Percentiles rank a stretch among this genome's conserved stretches.
Conservation (phyloP, 495 filamentous ascomycete species). For the Talaromyces trachyspermus region DNA sequence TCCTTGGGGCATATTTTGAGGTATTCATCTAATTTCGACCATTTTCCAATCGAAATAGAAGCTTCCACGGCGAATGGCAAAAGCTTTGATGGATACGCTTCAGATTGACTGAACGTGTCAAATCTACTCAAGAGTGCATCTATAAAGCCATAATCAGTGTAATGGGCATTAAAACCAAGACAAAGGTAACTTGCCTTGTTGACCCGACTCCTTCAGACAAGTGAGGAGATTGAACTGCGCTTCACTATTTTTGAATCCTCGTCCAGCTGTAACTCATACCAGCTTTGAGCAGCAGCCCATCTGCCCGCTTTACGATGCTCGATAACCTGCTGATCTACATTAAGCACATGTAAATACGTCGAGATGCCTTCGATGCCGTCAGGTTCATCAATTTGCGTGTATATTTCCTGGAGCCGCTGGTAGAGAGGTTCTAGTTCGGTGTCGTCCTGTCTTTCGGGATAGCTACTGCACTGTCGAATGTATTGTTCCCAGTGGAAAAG, state of each 20-base stretch:
- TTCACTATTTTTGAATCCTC: slow-evolving; percentile 70
- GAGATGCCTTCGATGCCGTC: slow-evolving; percentile 96
- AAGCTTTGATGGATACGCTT: slow-evolving; percentile 46
- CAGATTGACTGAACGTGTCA: slow-evolving; percentile 60
- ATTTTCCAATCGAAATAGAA: slow-evolving; percentile 79
- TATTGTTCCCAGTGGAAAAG: slow-evolving; percentile 92
- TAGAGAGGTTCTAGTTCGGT: slow-evolving; percentile 53
- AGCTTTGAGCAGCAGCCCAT: slow-evolving; percentile 96
- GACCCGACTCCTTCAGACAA: slow-evolving; percentile 86
- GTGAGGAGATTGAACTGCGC: slow-evolving; percentile 76
- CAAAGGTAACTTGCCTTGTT: slow-evolving; percentile 57
- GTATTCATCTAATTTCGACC: slow-evolving; percentile 67
- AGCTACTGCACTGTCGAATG: slow-evolving; percentile 53
- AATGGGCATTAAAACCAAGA: slow-evolving; percentile 13
- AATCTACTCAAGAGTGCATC: slow-evolving; percentile 80
- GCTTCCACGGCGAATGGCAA: slow-evolving; percentile 82
- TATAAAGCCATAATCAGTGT: slow-evolving; percentile 23
- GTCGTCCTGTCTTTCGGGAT: slow-evolving; percentile 24
- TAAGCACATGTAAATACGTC: slow-evolving; percentile 67
- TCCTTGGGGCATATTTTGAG: slow-evolving; percentile 43
- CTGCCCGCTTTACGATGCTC: slow-evolving; percentile 89
- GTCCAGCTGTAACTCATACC: slow-evolving; percentile 85
- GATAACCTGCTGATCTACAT: slow-evolving; percentile 85
- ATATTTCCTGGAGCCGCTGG: slow-evolving; percentile 80
- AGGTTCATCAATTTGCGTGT: slow-evolving; percentile 93